Evolutionary conservation across 805 yeast genomes (phyloP), one percentile per base, ranked within the genome.

Genomic region (Kodamaea restingae): DNA sequence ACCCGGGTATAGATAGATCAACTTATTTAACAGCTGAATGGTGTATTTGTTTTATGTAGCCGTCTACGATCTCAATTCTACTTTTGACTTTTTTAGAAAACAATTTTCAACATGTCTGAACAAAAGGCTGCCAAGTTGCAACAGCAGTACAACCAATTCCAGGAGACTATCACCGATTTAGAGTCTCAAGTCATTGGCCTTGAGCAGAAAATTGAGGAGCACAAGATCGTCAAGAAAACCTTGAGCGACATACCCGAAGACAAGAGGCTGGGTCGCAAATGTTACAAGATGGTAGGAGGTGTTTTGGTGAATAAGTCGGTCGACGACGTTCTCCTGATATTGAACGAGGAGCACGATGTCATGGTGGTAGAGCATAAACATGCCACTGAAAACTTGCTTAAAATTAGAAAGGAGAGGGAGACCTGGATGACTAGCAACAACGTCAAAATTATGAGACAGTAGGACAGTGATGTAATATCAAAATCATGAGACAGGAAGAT

Each of bases 271-370:
- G 78, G 73, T 32, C 76, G 98, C 44, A 80, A 81, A 55, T 88
- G 97, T 54, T 88, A 80, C 64, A 79, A 95, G 52, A 88, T 93
- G 96, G 76, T 91, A 22, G 97, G 96, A 18, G 95, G 96, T 7
- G 95, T 90, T 3, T 70, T 91, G 22, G 84, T 90, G 12, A 95
- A 88, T 54, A 81, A 85, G 48, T 73, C 80, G 3, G 93, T 88
- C 4, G 80, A 73, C n/a, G 88, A 85, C 29, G 93, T 90, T 3
- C 61, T 73, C 18, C 81, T 81, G 9, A 70, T 81, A 8, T 62
- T 88, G 39, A 69, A 73, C 37, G 67, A 75, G 18, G 88, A 84
- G 49, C 52, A 69, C 15, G 58, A 60, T 4, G 44, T 30, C 3
- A 51, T 64, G 40, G 47, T 43, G 17, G 44, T 41, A 4, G 52